Evolutionary conservation across 2,329 filamentous ascomycete genomes (phyloP).

Genomic region (Dactylella cylindrospora): DNA sequence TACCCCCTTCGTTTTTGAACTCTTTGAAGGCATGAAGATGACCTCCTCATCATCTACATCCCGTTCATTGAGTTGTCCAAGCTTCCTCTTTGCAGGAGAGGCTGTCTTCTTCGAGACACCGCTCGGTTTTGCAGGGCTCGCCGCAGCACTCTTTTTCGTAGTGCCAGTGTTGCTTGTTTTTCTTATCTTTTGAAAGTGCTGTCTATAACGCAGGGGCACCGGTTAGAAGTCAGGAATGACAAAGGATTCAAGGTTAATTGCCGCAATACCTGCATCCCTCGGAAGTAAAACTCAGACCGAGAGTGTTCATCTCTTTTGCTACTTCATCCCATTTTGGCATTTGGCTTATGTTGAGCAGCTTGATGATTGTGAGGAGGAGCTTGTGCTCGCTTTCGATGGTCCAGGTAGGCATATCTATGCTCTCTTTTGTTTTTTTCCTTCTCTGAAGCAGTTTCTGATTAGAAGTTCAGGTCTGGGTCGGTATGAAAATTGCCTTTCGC

Average conservation of each 20-base stretch:
- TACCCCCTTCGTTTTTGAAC: not conserved
- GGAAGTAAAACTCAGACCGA: constrained; percentile 43
- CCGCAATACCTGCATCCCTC: constrained; percentile 46
- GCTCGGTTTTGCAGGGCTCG: constrained; percentile 4
- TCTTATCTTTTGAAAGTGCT: constrained; percentile 47
- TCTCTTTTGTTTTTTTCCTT: too few species aligned
- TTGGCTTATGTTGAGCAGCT: constrained; percentile 43
- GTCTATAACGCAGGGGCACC: constrained; percentile 14
- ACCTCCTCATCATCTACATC: constrained; percentile 29
- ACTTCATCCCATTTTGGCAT: constrained; percentile 47
- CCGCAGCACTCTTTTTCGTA: constrained; percentile 18
- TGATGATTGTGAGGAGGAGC: constrained; percentile 45
- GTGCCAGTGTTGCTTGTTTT: constrained; percentile 22
- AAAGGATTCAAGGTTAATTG: not conserved
- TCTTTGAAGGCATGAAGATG: constrained; percentile 27
- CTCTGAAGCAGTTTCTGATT: too few species aligned
- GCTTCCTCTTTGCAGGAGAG: constrained; percentile 19
- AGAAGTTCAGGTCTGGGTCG: too few species aligned
- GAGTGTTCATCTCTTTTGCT: constrained; percentile 38
- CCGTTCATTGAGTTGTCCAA: constrained; percentile 9
- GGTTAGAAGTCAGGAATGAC: constrained; percentile 1
- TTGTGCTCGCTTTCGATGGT: constrained; percentile 44
- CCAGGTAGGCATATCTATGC: constrained; percentile 46
- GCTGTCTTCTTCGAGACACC: constrained; percentile 20
- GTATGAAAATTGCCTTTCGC: too few species aligned